Conservation (phyloP, 768 basidiomycete species). For the Collybia sp. region DNA sequence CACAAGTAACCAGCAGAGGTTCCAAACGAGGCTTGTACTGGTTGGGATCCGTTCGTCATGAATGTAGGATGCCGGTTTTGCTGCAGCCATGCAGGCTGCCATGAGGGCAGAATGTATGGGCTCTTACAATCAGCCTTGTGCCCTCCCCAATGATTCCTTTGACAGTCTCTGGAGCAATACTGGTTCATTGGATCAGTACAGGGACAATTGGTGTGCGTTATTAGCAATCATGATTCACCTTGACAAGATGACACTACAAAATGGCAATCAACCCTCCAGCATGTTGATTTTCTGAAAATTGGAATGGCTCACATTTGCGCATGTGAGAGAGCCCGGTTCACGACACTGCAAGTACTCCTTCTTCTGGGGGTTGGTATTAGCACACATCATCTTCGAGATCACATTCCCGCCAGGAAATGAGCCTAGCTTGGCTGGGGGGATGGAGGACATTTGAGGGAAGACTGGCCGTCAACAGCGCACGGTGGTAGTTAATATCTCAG, state of each 20-base stretch:
- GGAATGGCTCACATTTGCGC: neutral
- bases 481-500: no score
- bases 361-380: neutral
- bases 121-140: slow-evolving; percentile 23
- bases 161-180: slow-evolving; percentile 30
- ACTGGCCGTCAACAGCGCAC: neutral
- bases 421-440: neutral
- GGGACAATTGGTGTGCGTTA: neutral
- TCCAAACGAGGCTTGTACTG: neutral
- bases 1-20: slow-evolving; percentile 8
- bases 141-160: slow-evolving; percentile 21
- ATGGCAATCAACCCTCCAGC: slow-evolving; percentile 1
- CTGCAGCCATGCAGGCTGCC: slow-evolving; percentile 25
- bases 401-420: no score
- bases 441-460: neutral
- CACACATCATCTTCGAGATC: neutral
- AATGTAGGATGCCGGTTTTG: slow-evolving; percentile 20
- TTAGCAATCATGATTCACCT: slow-evolving; percentile 5
- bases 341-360: neutral
- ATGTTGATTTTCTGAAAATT: neutral
- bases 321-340: neutral
- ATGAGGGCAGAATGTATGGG: slow-evolving; percentile 16
- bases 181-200: slow-evolving; percentile 3
- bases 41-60: slow-evolving; percentile 4
- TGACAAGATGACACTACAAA: slow-evolving; percentile 16